A percentile compares a stretch with the other conserved stretches of the same genome.
These are phyloP conservation scores for Schrenkiella parvula DNA, from an alignment of 345 rosid species.

Conservation along the genomic window DNA sequence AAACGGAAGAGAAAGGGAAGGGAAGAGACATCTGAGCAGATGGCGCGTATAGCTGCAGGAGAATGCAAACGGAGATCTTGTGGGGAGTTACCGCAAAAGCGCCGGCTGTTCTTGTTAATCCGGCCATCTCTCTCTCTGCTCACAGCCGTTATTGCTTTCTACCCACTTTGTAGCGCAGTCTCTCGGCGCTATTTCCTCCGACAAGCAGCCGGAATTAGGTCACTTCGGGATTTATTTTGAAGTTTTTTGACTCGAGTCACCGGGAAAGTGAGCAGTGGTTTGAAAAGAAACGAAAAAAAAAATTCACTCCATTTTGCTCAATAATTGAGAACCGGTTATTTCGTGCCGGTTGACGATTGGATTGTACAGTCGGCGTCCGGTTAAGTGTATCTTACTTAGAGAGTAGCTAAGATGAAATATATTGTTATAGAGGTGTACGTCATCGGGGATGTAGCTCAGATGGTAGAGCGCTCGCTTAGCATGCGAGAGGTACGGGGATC, in stretches of 20 bases:
- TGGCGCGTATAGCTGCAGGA: slow-evolving; percentile 71
- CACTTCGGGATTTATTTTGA: not conserved
- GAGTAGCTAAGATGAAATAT: too few relatives aligned
- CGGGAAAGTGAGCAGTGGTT: slow-evolving; percentile 30
- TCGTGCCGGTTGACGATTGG: slow-evolving; percentile 1
- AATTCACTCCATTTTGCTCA: not conserved
- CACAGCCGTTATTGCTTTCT: not conserved
- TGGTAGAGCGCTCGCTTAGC: slow-evolving; percentile 96
- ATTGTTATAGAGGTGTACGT: too few relatives aligned
- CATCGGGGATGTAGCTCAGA: slow-evolving; percentile 47
- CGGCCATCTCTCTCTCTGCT: slow-evolving; percentile 42
- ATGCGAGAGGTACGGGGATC: slow-evolving; percentile 90
- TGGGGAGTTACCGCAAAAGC: slow-evolving; percentile 76
- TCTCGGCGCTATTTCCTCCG: slow-evolving; percentile 23
- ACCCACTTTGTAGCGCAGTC: not conserved
- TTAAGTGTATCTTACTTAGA: not conserved
- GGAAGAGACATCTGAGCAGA: slow-evolving; percentile 62
- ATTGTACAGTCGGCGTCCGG: not conserved
- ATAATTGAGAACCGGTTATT: not conserved
- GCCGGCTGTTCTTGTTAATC: slow-evolving; percentile 39
- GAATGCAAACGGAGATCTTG: slow-evolving; percentile 78
- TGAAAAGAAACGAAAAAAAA: not conserved
- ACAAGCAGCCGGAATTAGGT: slow-evolving; percentile 26
- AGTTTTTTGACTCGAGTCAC: slow-evolving; percentile 15
- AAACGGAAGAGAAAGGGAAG: slow-evolving; percentile 70